Conservation (phyloP, 768 basidiomycete genomes). For the Piloderma croceum region DNA sequence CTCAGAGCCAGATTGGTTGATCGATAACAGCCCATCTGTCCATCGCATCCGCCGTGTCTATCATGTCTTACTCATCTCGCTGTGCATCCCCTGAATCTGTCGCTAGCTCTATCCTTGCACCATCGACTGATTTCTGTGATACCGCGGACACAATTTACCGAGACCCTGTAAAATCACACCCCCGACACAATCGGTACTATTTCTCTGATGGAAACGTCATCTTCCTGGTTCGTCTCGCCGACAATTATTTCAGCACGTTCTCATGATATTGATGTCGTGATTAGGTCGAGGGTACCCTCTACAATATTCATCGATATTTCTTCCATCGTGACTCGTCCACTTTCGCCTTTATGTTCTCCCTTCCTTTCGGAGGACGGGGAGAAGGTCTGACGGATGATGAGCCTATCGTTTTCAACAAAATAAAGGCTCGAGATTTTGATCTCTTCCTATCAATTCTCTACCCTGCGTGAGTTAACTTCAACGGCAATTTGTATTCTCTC, state of each 20-base stretch:
- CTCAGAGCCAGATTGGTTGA: too few species aligned
- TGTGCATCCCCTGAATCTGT: too few species aligned
- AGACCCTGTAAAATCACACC: too few species aligned
- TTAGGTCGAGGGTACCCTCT: not conserved
- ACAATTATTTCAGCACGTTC: not conserved
- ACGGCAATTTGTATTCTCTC: not conserved
- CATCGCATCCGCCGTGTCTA: too few species aligned
- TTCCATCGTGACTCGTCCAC: not conserved
- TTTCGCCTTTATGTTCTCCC: not conserved
- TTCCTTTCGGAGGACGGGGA: not conserved
- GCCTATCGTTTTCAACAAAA: conserved; percentile 39
- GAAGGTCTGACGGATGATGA: not conserved
- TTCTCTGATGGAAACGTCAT: not conserved
- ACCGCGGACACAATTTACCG: not conserved
- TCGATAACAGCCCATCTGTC: too few species aligned
- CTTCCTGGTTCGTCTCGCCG: not conserved
- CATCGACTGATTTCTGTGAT: not conserved
- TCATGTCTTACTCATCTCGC: too few species aligned
- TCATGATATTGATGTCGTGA: not conserved
- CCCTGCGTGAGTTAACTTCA: conserved; percentile 37
- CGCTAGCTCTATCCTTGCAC: not conserved
- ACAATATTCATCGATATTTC: not conserved
- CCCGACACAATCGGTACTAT: not conserved
- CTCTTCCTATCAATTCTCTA: conserved; percentile 52
- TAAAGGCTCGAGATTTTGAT: conserved; percentile 42